Percentiles rank a stretch among this genome's conserved stretches.
Conservation (phyloP, 2,329 filamentous ascomycete species). For the Stagonosporopsis cucurbitacearum region DNA sequence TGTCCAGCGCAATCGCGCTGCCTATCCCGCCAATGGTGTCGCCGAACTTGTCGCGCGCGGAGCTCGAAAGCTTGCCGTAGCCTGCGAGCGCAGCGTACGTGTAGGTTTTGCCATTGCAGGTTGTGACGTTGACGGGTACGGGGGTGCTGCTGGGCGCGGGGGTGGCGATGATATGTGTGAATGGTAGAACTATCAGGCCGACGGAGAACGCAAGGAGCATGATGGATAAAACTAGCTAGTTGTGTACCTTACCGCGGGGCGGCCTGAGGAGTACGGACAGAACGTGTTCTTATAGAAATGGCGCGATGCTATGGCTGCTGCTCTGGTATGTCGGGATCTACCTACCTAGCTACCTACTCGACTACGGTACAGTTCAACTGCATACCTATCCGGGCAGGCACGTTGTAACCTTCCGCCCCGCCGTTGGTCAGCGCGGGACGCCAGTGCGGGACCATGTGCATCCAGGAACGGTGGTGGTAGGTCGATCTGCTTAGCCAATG, state of each 20-base stretch:
- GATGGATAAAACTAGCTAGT: constrained; percentile 10
- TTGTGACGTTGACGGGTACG: constrained; percentile 45
- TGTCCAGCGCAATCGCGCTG: constrained; percentile 68
- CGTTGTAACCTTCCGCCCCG: too few species aligned
- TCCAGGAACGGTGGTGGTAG: too few species aligned
- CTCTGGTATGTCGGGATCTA: too few species aligned
- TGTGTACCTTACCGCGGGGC: constrained; percentile 6
- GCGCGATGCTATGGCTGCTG: constrained; percentile 14
- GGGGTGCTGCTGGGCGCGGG: constrained; percentile 16
- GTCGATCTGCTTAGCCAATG: too few species aligned
- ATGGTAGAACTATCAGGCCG: constrained; percentile 27
- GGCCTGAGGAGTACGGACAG: neutral
- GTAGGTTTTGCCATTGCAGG: constrained; percentile 67
- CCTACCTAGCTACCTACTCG: too few species aligned
- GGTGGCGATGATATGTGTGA: constrained; percentile 25
- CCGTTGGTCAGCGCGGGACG: too few species aligned
- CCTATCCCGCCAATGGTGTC: constrained; percentile 74
- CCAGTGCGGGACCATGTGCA: too few species aligned
- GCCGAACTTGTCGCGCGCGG: constrained; percentile 69
- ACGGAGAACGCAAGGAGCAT: constrained; percentile 31
- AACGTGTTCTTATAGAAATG: constrained; percentile 22
- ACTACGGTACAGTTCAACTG: too few species aligned
- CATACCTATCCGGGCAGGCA: too few species aligned
- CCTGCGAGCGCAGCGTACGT: constrained; percentile 72
- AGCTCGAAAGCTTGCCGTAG: constrained; percentile 66